These are phyloP conservation scores for Coleophoma crateriformis DNA, from an alignment of 2,329 filamentous ascomycete genomes.

Conservation along the genomic window DNA sequence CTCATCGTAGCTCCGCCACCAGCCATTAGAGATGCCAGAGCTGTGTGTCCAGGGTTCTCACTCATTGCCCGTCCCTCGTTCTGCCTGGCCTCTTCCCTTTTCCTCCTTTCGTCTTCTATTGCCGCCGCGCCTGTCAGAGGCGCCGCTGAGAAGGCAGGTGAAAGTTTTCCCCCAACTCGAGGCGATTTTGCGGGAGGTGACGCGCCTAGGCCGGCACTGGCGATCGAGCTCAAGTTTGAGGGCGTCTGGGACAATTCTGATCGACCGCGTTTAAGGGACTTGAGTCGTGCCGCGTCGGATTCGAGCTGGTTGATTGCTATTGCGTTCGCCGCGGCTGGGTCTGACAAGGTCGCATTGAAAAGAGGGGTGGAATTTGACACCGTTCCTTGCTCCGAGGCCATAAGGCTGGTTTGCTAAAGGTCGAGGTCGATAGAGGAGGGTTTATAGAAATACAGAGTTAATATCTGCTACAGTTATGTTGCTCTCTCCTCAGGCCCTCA, in stretches of 20 bases:
- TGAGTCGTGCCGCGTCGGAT: slow-evolving; percentile 14
- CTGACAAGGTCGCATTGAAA: slow-evolving; percentile 16
- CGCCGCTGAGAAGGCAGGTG: slow-evolving; percentile 29
- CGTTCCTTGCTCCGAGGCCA: slow-evolving; percentile 23
- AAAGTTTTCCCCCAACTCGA: slow-evolving; percentile 22
- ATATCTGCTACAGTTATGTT: background rate
- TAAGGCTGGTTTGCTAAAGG: slow-evolving; percentile 9
- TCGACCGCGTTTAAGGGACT: slow-evolving; percentile 24
- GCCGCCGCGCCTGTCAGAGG: slow-evolving; percentile 48
- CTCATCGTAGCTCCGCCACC: slow-evolving; percentile 48
- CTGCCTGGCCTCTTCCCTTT: slow-evolving; percentile 38
- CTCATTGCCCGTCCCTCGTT: slow-evolving; percentile 34
- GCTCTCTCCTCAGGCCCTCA: background rate
- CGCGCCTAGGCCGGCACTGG: slow-evolving; percentile 18
- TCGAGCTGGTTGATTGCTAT: slow-evolving; percentile 8
- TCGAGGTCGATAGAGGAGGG: background rate
- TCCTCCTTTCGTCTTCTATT: slow-evolving; percentile 46
- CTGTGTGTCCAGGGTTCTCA: slow-evolving; percentile 49
- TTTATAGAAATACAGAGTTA: background rate
- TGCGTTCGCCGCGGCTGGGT: slow-evolving; percentile 10
- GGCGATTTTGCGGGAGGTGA: slow-evolving; percentile 26
- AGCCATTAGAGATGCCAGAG: slow-evolving; percentile 48
- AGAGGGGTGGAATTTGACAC: slow-evolving; percentile 15
- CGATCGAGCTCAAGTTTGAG: slow-evolving; percentile 16
- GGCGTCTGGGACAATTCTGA: slow-evolving; percentile 17